Conservation (phyloP, 2,329 filamentous ascomycete species). For the Colletotrichum agaves region DNA sequence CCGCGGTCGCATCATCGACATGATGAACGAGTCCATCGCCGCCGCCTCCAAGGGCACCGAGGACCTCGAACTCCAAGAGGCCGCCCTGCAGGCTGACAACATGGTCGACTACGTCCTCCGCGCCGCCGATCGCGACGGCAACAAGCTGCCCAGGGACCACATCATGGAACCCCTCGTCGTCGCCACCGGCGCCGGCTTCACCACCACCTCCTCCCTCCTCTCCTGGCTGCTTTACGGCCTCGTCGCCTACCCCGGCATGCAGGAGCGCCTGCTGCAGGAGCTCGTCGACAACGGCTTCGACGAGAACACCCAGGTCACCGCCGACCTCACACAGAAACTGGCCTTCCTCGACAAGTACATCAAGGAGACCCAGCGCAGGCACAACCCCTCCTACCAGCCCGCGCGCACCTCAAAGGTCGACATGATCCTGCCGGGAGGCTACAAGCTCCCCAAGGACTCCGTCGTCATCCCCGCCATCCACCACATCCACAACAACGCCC, state of each 20-base stretch:
- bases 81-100: conserved; percentile 60
- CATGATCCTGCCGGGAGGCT: conserved; percentile 68
- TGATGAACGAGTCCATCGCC: conserved; percentile 52
- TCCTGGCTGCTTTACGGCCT: conserved; percentile 68
- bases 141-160: conserved; percentile 60
- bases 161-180: conserved; percentile 57
- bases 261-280: conserved; percentile 68
- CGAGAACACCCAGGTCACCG: conserved; percentile 55
- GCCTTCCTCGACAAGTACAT: conserved; percentile 66
- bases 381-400: conserved; percentile 71
- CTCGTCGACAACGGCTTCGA: conserved; percentile 60
- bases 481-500: conserved; percentile 63
- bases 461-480: conserved; percentile 65
- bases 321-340: conserved; percentile 59
- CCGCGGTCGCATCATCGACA: conserved; percentile 46
- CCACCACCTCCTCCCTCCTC: conserved; percentile 67
- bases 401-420: conserved; percentile 66
- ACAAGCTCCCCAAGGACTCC: conserved; percentile 61
- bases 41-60: conserved; percentile 51
- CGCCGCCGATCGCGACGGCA: conserved; percentile 64
- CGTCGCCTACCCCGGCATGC: conserved; percentile 63
- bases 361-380: conserved; percentile 69
- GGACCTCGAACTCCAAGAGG: conserved; percentile 57
- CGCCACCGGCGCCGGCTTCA: conserved; percentile 68
- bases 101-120: conserved; percentile 62